Evolutionary conservation across 495 filamentous ascomycete species (phyloP).

Genomic region (Tuber microsphaerosporum): DNA sequence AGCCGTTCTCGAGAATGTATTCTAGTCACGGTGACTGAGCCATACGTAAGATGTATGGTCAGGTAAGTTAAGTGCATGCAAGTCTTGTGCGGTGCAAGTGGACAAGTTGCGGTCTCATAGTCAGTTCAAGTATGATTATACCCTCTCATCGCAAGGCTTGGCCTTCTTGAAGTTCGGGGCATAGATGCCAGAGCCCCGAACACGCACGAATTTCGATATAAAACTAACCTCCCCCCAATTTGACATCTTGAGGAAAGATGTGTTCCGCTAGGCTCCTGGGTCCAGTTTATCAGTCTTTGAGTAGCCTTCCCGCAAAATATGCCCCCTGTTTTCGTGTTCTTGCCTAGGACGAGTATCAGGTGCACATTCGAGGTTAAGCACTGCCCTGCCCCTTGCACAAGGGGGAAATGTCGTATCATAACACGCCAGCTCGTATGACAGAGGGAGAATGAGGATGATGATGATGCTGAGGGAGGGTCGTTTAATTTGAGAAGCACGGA

Average conservation of each 20-base stretch:
- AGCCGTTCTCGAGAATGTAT: not conserved
- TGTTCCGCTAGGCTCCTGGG: not conserved
- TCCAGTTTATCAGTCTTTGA: not conserved
- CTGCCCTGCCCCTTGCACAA: not conserved
- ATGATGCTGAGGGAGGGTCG: not conserved
- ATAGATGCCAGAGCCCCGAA: not conserved
- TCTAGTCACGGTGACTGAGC: not conserved
- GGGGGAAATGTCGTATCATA: not conserved
- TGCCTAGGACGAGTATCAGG: not conserved
- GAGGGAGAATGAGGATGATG: not conserved
- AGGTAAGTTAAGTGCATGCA: too few relatives aligned
- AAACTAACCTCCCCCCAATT: not conserved
- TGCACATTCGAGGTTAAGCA: not conserved
- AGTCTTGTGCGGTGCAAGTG: too few relatives aligned
- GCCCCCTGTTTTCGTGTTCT: too few relatives aligned
- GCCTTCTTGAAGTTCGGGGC: not conserved
- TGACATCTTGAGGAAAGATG: not conserved
- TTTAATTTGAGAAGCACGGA: not conserved
- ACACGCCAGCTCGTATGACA: not conserved
- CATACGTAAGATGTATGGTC: too few relatives aligned
- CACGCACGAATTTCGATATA: not conserved
- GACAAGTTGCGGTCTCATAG: not conserved
- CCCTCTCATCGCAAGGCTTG: not conserved
- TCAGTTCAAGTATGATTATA: not conserved
- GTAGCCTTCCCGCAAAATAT: not conserved